Conservation (phyloP, 31 red algal genomes). For the Porphyra umbilicalis region DNA sequence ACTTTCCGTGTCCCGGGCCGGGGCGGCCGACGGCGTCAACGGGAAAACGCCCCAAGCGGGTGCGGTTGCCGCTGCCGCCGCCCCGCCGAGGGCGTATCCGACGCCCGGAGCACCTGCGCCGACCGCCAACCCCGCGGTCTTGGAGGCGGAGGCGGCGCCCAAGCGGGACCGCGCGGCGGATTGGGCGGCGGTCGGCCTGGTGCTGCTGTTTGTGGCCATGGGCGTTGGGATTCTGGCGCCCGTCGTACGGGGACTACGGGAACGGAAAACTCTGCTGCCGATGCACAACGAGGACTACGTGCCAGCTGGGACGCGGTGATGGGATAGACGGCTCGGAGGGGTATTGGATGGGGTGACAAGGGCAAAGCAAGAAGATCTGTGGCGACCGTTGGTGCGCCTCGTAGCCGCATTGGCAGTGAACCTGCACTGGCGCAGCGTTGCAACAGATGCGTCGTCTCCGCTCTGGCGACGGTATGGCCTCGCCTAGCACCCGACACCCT, state of each 20-base stretch:
- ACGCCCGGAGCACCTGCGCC: background rate
- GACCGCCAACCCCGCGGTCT: background rate
- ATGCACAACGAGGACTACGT: background rate
- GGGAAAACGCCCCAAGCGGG: background rate
- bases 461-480: no score
- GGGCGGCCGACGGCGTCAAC: background rate
- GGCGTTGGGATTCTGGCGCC: background rate
- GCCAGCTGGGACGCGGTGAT: background rate
- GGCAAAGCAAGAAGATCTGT: no score
- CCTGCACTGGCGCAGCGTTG: no score
- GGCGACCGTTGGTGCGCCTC: no score
- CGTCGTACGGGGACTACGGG: background rate
- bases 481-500: no score
- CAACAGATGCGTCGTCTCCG: no score
- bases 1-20: background rate
- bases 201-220: background rate
- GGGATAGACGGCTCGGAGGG: no score
- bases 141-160: background rate
- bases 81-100: no score
- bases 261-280: background rate
- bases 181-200: background rate
- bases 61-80: background rate
- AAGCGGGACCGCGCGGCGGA: background rate
- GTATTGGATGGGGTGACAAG: no score
- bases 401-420: no score